Evolutionary conservation across 2,329 filamentous ascomycete genomes (phyloP), one percentile per base, ranked within the genome.

Genomic region (Trichophyton verrucosum): DNA sequence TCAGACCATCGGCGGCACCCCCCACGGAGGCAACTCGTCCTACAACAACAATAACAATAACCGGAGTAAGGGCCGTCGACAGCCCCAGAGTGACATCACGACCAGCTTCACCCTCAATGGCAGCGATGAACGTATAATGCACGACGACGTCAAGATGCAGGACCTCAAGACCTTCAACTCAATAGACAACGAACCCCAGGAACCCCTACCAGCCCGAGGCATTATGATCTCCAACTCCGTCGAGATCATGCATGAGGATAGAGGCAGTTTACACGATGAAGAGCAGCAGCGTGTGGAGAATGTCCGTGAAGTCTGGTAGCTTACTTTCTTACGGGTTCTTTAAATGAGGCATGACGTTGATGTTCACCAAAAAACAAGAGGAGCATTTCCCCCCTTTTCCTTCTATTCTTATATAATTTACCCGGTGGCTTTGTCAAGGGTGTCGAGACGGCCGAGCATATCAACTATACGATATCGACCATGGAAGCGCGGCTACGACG

Each of bases 71-170:
- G 22, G 27, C 22, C 49, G 49, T 17, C 49, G 49, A 22, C 49
- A 27, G 49, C 60, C 65, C 3, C 61, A 73, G 36, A 74, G 73
- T 1, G 49, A 53, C 24, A 22, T 53, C 24, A 33, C 22, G 22
- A 66, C 60, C 30, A 66, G 62, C 4, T 70, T 76, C 58, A 74
- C 75, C 1, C 74, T 76, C 63, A 77, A 66, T 15, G 74, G 75
- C 65, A 77, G 75, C 64, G 74, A 77, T 60, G 76, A 78, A 64
- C 71, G 70, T 11, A 78, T 79, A 15, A 70, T 80, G n/a, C 71
- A 73, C 24, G 61, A 30, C 46, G 70, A 74, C 42, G 69, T 76
- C 3, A 76, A 76, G 62, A 71, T 78, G 67, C 69, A 77, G 38
- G 67, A 70, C 6, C 64, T 78, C 56, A 69, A 68, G 49, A 7